These are phyloP conservation scores for Penicillium ochrochloron DNA, from an alignment of 495 filamentous ascomycete genomes.

Conservation along the genomic window DNA sequence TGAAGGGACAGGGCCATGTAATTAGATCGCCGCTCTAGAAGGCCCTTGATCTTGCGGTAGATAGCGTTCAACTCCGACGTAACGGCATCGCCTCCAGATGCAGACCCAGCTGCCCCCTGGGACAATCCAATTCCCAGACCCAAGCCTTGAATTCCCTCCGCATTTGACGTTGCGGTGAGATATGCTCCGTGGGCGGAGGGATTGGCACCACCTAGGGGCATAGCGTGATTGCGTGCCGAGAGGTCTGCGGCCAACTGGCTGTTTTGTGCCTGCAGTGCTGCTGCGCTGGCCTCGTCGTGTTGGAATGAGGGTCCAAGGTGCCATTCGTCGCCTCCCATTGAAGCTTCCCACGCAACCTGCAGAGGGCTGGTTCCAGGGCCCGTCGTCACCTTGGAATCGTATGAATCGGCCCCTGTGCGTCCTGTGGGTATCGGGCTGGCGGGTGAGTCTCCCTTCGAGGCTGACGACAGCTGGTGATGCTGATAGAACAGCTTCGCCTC, in stretches of 20 bases:
- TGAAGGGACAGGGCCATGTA: slow-evolving; percentile 91
- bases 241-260: slow-evolving; percentile 41
- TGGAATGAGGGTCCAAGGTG: slow-evolving; percentile 15
- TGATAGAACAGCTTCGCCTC: slow-evolving; percentile 97
- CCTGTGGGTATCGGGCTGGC: slow-evolving; percentile 27
- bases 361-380: slow-evolving; percentile 14
- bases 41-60: slow-evolving; percentile 82
- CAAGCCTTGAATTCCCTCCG: slow-evolving; percentile 55
- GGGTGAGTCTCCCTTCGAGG: slow-evolving; percentile 30
- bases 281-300: slow-evolving; percentile 6
- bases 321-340: slow-evolving; percentile 25
- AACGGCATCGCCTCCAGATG: slow-evolving; percentile 68
- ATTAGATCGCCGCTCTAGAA: slow-evolving; percentile 83
- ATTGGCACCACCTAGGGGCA: slow-evolving; percentile 50
- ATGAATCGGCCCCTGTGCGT: slow-evolving; percentile 17
- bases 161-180: slow-evolving; percentile 36
- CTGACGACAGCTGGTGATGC: slow-evolving; percentile 67
- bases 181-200: slow-evolving; percentile 45
- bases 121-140: slow-evolving; percentile 56
- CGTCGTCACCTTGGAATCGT: slow-evolving; percentile 17
- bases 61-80: slow-evolving; percentile 81
- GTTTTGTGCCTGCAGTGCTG: slow-evolving; percentile 21
- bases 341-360: slow-evolving; percentile 15
- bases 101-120: slow-evolving; percentile 47
- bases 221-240: slow-evolving; percentile 49